These are phyloP conservation scores for Raphanus raphanistrum DNA, from an alignment of 345 rosid species.

Conservation along the genomic window DNA sequence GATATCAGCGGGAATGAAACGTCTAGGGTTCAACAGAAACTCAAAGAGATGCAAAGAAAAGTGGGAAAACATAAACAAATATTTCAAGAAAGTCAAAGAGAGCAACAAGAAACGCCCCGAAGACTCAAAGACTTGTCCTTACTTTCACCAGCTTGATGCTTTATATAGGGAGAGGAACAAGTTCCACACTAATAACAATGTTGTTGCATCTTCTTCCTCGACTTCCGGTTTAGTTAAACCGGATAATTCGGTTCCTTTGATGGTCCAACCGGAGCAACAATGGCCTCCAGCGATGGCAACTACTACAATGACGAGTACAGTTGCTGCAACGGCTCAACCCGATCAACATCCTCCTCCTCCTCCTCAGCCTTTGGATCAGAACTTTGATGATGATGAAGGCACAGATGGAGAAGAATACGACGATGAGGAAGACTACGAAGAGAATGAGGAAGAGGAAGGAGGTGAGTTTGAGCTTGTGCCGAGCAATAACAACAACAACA, in stretches of 20 bases:
- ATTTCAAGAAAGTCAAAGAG: constrained; percentile 81
- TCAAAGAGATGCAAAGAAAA: constrained; percentile 81
- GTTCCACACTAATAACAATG: constrained; percentile 3
- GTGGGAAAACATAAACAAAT: constrained; percentile 85
- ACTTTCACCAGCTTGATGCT: constrained; percentile 71
- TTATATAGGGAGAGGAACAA: constrained; percentile 56
- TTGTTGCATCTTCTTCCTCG: constrained; percentile 18
- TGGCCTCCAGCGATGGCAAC: constrained; percentile 52
- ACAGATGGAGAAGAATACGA: constrained; percentile 30
- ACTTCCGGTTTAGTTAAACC: constrained; percentile 40
- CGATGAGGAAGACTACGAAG: constrained; percentile 48
- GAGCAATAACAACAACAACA: constrained; percentile 30
- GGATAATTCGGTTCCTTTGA: constrained; percentile 52
- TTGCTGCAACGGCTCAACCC: neutral
- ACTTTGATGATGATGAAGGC: constrained; percentile 47
- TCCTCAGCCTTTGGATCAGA: constrained; percentile 25
- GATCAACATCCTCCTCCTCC: neutral
- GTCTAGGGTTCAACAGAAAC: constrained; percentile 64
- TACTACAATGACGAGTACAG: neutral
- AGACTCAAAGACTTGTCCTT: constrained; percentile 81
- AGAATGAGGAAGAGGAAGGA: constrained; percentile 55
- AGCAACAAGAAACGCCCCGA: constrained; percentile 72
- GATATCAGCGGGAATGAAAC: constrained; percentile 61
- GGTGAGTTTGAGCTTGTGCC: constrained; percentile 61
- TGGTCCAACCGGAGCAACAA: constrained; percentile 75